A percentile compares a stretch with the other conserved stretches of the same genome.
phyloP scores from a whole-genome alignment of 78 protist genomes.

The Dictyostelium discoideum region dicty_2.7 NC_007088.5:433501-434000 shows the following conservation, averaged over 20 bases:
- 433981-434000: neutral
- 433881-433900: conserved; percentile 72
- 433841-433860: conserved; percentile 86
- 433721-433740: no score
- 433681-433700: conserved; percentile 81
- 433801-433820: conserved; percentile 23
- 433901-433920: conserved; percentile 77
- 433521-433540: conserved; percentile 86
- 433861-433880: conserved; percentile 83
- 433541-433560: conserved; percentile 78
- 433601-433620: conserved; percentile 91
- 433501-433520: conserved; percentile 90
- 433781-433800: conserved; percentile 18
- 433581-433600: conserved; percentile 86
- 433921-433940: conserved; percentile 17
- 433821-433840: conserved; percentile 84
- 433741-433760: neutral
- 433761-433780: conserved; percentile 11
- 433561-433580: conserved; percentile 85
- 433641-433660: conserved; percentile 88
- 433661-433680: conserved; percentile 90
- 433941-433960: conserved; percentile 88
- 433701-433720: neutral
- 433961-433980: conserved; percentile 80
- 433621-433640: conserved; percentile 89